phyloP scores from a whole-genome alignment of 1,284 basidiomycete genomes.

The Boletus semigastroideus region DNA sequence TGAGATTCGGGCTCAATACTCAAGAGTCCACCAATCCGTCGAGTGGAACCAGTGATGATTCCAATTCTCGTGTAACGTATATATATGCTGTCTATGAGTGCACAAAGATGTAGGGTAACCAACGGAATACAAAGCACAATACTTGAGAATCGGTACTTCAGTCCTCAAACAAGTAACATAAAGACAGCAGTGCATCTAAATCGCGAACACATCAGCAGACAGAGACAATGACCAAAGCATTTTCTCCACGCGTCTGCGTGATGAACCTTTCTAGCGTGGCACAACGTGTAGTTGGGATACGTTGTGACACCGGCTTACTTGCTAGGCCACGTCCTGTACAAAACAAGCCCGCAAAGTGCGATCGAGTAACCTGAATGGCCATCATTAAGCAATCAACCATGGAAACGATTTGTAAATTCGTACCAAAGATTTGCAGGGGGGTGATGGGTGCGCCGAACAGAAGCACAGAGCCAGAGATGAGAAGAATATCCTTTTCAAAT shows the following conservation, averaged over 20 bases:
- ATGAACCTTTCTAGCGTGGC: background rate
- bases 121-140: background rate
- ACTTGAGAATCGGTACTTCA: background rate
- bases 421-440: conserved; percentile 83
- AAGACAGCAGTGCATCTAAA: background rate
- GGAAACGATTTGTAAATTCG: conserved; percentile 25
- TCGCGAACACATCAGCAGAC: background rate
- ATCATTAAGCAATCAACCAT: conserved; percentile 3
- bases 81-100: too few species aligned
- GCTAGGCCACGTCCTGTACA: conserved; percentile 78
- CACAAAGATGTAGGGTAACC: background rate
- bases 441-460: conserved; percentile 82
- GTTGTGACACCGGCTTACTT: conserved; percentile 40
- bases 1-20: too few species aligned
- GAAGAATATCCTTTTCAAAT: conserved; percentile 76
- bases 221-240: conserved; percentile 4
- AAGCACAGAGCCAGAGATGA: conserved; percentile 87
- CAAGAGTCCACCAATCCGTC: too few species aligned
- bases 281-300: background rate
- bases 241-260: background rate
- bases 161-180: background rate
- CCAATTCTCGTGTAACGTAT: too few species aligned
- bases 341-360: conserved; percentile 75
- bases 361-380: conserved; percentile 66
- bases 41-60: too few species aligned